Percentiles rank a stretch among this genome's conserved stretches.
These are phyloP conservation scores for Ophiostoma quercus DNA, from an alignment of 2,329 filamentous ascomycete genomes.

Conservation along the genomic window DNA sequence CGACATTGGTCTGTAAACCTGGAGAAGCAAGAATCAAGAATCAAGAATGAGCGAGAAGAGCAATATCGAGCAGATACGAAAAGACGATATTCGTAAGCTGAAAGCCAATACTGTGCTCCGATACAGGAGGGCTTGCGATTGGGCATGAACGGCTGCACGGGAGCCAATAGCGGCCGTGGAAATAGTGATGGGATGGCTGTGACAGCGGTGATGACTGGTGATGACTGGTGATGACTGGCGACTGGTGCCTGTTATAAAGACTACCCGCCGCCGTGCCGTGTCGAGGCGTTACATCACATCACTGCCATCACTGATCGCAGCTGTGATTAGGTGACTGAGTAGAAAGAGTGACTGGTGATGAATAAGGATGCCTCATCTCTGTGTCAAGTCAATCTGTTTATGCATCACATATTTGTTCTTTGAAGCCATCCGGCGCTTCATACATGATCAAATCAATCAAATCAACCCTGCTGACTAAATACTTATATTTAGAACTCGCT, in stretches of 20 bases:
- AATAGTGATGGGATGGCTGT: neutral
- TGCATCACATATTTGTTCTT: too few species aligned
- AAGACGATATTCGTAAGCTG: neutral
- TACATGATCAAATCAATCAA: too few species aligned
- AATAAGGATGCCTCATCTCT: neutral
- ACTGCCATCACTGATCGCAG: neutral
- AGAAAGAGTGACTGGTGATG: neutral
- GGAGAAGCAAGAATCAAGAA: neutral
- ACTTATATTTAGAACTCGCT: neutral
- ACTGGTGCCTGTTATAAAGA: neutral
- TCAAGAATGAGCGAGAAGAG: neutral
- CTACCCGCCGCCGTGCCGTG: constrained; percentile 6
- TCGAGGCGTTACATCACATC: neutral
- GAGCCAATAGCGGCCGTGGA: neutral
- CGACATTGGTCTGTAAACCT: neutral
- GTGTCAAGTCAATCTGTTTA: neutral
- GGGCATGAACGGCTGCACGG: neutral
- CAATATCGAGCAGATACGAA: neutral
- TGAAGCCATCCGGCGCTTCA: too few species aligned
- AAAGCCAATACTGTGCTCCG: neutral
- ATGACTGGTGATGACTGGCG: too few species aligned
- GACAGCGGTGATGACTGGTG: neutral
- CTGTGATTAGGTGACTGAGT: neutral
- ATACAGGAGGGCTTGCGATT: neutral
- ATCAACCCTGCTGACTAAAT: too few species aligned